phyloP scores from a whole-genome alignment of 2,329 filamentous ascomycete genomes.

The Pseudogymnoascus sp. region DNA sequence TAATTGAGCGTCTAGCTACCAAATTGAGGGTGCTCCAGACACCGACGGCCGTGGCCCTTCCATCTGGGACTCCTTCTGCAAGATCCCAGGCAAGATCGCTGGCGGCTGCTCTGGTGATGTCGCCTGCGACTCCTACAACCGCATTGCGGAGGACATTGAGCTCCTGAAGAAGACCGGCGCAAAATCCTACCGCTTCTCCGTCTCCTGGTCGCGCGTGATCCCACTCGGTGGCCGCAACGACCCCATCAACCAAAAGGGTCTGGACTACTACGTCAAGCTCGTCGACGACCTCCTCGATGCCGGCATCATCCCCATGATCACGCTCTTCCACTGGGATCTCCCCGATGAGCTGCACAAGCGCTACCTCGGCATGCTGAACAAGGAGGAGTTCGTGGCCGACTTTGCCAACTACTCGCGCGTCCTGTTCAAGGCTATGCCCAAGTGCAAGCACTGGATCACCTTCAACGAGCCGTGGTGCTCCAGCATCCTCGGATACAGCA shows the following conservation, averaged over 20 bases:
- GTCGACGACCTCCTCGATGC: conserved; percentile 68
- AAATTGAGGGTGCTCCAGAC: conserved; percentile 70
- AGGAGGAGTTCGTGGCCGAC: conserved; percentile 73
- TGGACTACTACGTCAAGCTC: conserved; percentile 71
- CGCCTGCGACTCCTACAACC: conserved; percentile 82
- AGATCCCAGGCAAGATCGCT: conserved; percentile 72
- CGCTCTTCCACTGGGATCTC: conserved; percentile 82
- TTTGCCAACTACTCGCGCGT: conserved; percentile 71
- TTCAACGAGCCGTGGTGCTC: conserved; percentile 89
- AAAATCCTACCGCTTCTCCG: conserved; percentile 72
- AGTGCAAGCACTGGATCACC: conserved; percentile 82
- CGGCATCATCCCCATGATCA: conserved; percentile 73
- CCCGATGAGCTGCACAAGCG: conserved; percentile 69
- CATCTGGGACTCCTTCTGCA: conserved; percentile 88
- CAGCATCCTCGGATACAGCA: conserved; percentile 69
- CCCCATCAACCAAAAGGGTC: conserved; percentile 67
- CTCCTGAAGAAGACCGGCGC: conserved; percentile 67
- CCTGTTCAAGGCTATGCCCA: conserved; percentile 64
- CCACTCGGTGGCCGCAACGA: conserved; percentile 77
- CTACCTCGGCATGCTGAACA: conserved; percentile 74
- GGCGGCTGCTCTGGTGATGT: conserved; percentile 65
- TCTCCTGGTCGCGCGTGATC: conserved; percentile 79
- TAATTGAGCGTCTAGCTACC: conserved; percentile 51
- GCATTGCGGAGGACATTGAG: conserved; percentile 65
- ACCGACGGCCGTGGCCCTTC: conserved; percentile 72